Evolutionary conservation across 2,329 filamentous ascomycete genomes (phyloP), one percentile per base, ranked within the genome.

Genomic region (Aphanocladium album): DNA sequence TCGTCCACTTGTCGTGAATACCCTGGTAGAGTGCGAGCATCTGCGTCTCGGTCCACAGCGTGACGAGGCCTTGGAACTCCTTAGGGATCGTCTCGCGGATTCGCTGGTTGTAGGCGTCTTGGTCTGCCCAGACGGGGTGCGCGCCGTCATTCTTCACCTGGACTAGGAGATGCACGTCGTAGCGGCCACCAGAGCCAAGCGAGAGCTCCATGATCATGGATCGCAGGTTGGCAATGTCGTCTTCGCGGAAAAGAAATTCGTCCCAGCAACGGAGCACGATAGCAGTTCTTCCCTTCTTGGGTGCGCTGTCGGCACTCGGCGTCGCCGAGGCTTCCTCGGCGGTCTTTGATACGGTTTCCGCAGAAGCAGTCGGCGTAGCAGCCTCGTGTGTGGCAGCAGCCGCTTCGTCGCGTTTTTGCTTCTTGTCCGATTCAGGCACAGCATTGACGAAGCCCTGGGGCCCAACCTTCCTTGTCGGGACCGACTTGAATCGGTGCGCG

Each of bases 21-120:
- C 89, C 91, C 57, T 95, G 89, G 74, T 98, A 99, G 67, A 96
- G 83, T 61, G 92, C 84, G 57, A 89, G 81, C 92, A 98, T 97
- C 74, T 97, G 92, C 25, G 89, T 88, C 73, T 96, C 92, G 0
- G 91, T 95, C 95, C 95, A 99, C 7, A 98, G 81, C 0, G 90
- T 96, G 21, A 90, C 90, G 70, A 99, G 87, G 51, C 90, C 90
- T 66, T 84, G 88, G 76, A 99, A 97, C 70, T 99, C 95, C 65
- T 86, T 81, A 0, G 95, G 90, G 14, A 93, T 83, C 27, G 84
- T 83, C 54, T 89, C 84, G 57, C 84, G 79, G 71, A 89, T 88
- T 61, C 81, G 88, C 69, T 80, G 81, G 70, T 82, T 79, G 77
- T 88, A 97, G 54, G 80, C 80, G 51, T 85, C 83, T 57, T 86